These are phyloP conservation scores for Ophiostoma ulmi DNA, from an alignment of 2,329 filamentous ascomycete genomes.

Conservation along the genomic window DNA sequence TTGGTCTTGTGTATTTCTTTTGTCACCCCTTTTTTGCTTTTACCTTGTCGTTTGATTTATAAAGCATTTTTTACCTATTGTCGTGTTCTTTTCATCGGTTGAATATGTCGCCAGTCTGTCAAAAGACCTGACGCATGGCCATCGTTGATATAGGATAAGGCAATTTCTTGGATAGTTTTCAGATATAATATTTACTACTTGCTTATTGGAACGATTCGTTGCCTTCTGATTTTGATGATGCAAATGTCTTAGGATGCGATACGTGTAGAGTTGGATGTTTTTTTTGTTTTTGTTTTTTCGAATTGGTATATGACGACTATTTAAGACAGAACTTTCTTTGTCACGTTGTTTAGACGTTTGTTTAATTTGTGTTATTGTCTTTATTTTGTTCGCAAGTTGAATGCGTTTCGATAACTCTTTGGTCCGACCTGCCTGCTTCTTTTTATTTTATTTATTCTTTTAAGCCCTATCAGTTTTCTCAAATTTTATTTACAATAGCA, in stretches of 20 bases:
- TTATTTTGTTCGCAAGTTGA: too few species aligned
- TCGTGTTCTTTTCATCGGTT: constrained; percentile 4
- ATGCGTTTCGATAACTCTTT: too few species aligned
- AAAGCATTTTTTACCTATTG: constrained; percentile 22
- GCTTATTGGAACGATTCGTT: not conserved
- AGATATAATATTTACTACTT: constrained; percentile 6
- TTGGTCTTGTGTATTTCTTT: constrained; percentile 5
- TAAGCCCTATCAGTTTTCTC: too few species aligned
- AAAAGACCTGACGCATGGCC: not conserved
- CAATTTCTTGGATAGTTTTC: constrained; percentile 8
- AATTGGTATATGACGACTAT: too few species aligned
- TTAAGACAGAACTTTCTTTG: too few species aligned
- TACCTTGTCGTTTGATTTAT: constrained; percentile 18
- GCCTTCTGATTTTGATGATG: not conserved
- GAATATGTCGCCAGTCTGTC: not conserved
- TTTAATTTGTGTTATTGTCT: too few species aligned
- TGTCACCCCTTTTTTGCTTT: constrained; percentile 15
- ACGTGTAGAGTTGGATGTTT: too few species aligned
- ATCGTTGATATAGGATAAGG: not conserved
- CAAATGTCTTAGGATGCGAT: not conserved
- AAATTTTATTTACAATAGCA: too few species aligned
- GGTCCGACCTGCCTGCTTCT: too few species aligned
- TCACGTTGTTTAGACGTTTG: too few species aligned
- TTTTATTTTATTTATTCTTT: too few species aligned
- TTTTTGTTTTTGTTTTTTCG: too few species aligned